phyloP scores from a whole-genome alignment of 2,329 filamentous ascomycete species.

The Neonectria faginata region DNA sequence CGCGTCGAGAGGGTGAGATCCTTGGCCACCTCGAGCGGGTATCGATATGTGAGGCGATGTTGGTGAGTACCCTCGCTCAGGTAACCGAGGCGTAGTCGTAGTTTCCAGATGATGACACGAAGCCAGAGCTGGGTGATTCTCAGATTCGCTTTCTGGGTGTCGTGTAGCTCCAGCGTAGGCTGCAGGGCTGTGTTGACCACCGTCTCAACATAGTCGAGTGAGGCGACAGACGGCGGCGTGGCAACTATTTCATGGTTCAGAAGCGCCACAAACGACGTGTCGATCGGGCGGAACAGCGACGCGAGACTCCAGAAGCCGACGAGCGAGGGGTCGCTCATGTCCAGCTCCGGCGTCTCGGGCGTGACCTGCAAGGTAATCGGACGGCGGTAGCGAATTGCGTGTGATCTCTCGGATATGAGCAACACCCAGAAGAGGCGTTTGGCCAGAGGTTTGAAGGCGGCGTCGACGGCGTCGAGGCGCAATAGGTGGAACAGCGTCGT shows the following conservation, averaged over 20 bases:
- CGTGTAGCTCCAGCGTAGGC: conserved; percentile 49
- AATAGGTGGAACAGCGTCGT: conserved; percentile 55
- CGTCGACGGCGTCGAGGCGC: conserved; percentile 44
- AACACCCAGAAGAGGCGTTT: conserved; percentile 58
- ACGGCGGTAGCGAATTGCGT: conserved; percentile 58
- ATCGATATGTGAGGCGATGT: conserved; percentile 55
- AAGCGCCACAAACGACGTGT: conserved; percentile 56
- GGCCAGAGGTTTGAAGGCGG: conserved; percentile 43
- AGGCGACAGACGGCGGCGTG: conserved; percentile 46
- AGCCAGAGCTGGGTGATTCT: conserved; percentile 60
- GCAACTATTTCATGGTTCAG: conserved; percentile 54
- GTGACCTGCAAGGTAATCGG: conserved; percentile 59
- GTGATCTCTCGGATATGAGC: conserved; percentile 57
- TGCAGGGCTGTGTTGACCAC: conserved; percentile 53
- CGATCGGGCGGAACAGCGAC: conserved; percentile 55
- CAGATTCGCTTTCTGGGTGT: conserved; percentile 59
- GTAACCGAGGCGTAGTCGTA: conserved; percentile 57
- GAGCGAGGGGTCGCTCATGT: conserved; percentile 47
- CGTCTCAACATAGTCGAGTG: conserved; percentile 52
- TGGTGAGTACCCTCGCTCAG: conserved; percentile 50
- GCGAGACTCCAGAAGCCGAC: conserved; percentile 56
- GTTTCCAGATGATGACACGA: conserved; percentile 58
- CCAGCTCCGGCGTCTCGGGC: conserved; percentile 49
- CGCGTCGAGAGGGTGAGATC: conserved; percentile 54
- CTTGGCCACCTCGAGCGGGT: conserved; percentile 57